Evolutionary conservation across 495 filamentous ascomycete species (phyloP), one percentile per base, ranked within the genome.

Genomic region (Polyplosphaeria fusca): DNA sequence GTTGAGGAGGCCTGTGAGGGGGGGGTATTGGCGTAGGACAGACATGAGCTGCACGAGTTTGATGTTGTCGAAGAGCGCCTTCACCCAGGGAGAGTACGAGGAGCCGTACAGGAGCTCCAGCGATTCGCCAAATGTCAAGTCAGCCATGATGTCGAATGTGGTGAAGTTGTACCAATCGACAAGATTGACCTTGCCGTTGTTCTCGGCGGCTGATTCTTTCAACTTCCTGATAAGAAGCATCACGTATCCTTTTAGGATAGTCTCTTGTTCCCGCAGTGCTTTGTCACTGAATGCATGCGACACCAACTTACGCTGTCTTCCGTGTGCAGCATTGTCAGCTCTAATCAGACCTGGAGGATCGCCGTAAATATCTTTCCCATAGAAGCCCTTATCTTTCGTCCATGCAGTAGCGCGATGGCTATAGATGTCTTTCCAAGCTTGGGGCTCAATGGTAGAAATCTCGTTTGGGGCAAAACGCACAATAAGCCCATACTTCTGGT

Each of bases 401-500:
- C 55, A 60, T 1, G n/a, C 1, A 12, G 2, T 13, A 3, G 23
- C 14, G 4, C n/a, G 16, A 18, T 57, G 25, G 4, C 52, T 53
- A 32, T 54, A 65, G 0, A 46, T 43, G 11, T 61, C 52, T 14
- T 52, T 43, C 62, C 62, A 61, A 25, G 27, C 58, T n/a, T 35
- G 11, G 0, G 45, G 5, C 2, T 64, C 58, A 39, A 55, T 60
- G 26, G 63, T 46, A n/a, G 66, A 52, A 14, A 71, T 14, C 26
- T 62, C 56, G 44, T 71, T 48, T 2, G 68, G 66, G 4, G 43
- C 55, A 32, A 54, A 51, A 20, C 69, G 65, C 27, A 71, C 67
- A 19, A 70, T 50, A 1, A 64, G 61, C 30, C 69, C 67, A 50
- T 69, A 70, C 55, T 68, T 59, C n/a, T 59, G 37, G 27, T 67